phyloP scores from a whole-genome alignment of 345 rosid genomes.

The Arabis hirsuta region DNA sequence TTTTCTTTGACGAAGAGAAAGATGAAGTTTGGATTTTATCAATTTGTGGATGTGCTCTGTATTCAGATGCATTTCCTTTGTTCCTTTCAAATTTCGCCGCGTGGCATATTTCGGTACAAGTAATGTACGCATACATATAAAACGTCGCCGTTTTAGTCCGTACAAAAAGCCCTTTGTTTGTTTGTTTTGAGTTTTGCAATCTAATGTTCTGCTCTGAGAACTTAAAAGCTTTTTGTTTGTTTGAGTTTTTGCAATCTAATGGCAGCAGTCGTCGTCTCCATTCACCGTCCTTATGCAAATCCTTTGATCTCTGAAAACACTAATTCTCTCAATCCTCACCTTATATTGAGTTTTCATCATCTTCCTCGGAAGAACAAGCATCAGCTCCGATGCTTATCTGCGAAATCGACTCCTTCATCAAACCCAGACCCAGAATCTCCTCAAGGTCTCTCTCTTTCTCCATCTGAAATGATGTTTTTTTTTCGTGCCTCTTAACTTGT shows the following conservation, averaged over 20 bases:
- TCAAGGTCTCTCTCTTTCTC: slow-evolving; percentile 45
- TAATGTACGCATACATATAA: too few species aligned
- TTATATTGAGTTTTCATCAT: slow-evolving; percentile 1
- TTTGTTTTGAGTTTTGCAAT: neutral
- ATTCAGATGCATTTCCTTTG: neutral
- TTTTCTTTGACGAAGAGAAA: neutral
- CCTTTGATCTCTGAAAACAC: slow-evolving; percentile 30
- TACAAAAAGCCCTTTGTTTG: neutral
- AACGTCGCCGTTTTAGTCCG: neutral
- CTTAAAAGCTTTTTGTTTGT: neutral
- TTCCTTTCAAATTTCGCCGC: neutral
- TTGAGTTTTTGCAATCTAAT: slow-evolving; percentile 33
- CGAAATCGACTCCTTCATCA: slow-evolving; percentile 29
- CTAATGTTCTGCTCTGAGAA: slow-evolving; percentile 16
- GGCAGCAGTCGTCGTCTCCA: slow-evolving; percentile 58
- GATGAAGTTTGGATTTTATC: neutral
- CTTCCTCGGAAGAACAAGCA: slow-evolving; percentile 28
- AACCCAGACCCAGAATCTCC: slow-evolving; percentile 47
- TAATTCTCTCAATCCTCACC: slow-evolving; percentile 29
- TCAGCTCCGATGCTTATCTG: slow-evolving; percentile 40
- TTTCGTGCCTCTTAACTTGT: neutral
- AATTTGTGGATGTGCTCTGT: slow-evolving; percentile 20
- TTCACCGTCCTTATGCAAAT: slow-evolving; percentile 32
- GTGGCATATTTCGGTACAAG: neutral
- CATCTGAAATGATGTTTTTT: neutral